phyloP scores from a whole-genome alignment of 805 yeast genomes.

The Kazachstania psychrophila region DNA sequence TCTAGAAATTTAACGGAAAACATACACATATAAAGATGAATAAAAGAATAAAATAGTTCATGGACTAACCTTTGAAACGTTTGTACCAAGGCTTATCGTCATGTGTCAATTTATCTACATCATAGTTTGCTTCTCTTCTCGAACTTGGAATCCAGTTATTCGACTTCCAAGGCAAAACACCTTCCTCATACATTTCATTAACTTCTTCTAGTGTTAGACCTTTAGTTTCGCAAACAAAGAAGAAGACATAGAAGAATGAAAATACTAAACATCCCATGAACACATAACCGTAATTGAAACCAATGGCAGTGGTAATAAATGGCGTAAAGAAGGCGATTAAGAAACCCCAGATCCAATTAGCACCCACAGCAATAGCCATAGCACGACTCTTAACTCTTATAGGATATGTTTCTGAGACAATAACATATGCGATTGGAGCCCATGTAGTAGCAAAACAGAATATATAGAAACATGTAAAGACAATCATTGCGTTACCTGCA shows the following conservation, averaged over 20 bases:
- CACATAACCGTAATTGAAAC: conserved; percentile 51
- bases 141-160: conserved; percentile 39
- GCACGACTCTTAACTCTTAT: conserved; percentile 39
- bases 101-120: conserved; percentile 8
- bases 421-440: conserved; percentile 57
- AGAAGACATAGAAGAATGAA: conserved; percentile 39
- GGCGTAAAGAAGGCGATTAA: conserved; percentile 61
- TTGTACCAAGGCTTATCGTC: conserved; percentile 17
- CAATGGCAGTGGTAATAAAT: conserved; percentile 34
- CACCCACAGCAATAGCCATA: conserved; percentile 46
- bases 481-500: conserved; percentile 60
- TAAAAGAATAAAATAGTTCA: too few species aligned
- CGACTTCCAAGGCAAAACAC: conserved; percentile 32
- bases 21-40: too few species aligned
- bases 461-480: conserved; percentile 54
- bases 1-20: too few species aligned
- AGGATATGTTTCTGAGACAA: conserved; percentile 52
- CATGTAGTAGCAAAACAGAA: conserved; percentile 62
- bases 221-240: conserved; percentile 8
- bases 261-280: conserved; percentile 47
- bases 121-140: conserved; percentile 12
- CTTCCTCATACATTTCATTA: conserved; percentile 44
- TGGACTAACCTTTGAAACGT: too few species aligned
- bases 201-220: conserved; percentile 74
- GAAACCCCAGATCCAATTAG: conserved; percentile 57